Base-by-base conservation (phyloP, 768 basidiomycete genomes). In the Kwoniella europaea region DNA sequence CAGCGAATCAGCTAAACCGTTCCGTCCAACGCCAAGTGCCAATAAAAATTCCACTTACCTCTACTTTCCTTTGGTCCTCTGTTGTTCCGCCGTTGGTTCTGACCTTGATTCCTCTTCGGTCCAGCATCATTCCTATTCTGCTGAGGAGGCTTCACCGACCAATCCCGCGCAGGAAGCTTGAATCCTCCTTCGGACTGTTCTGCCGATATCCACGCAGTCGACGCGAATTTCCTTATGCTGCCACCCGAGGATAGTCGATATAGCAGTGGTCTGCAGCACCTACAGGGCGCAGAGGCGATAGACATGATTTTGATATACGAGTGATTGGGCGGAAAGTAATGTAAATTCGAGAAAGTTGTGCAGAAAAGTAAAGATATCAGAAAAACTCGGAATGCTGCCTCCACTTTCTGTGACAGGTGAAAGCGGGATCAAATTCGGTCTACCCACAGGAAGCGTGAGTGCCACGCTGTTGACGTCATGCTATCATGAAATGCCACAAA, bases 111-210 rank as follows among this genome's bases (percentile, higher is more conserved):
- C 46, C 10, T 50, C 27, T 35, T 52, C 4, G 24, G 15, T 24
- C 29, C 63, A 10, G 10, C 57, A 12, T 53, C 66, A 35, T 54
- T 61, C 10, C 35, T 54, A n/a, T 46, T 52, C n/a, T 15, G 35
- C 24, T 41, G 60, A 41, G 67, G 13, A 62, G 67, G 67, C 35
- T 20, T 46, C 6, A 56, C 50, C 18, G 68, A 70, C 68, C 68
- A 70, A 44, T 70, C 68, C 27, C 68, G 41, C n/a, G 46, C 24
- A 13, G 68, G 68, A 15, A 70, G 63, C 63, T 65, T 70, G 56
- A 70, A 70, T 15, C 62, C 63, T 59, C 53, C 68, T 20, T 59
- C 63, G 12, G 52, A 54, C 50, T 41, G n/a, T 43, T 59, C 57
- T 7, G 46, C 35, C 16, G 27, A 42, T 44, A 12, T 29, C n/a